phyloP scores from a whole-genome alignment of 192 early-diverging fungal genomes.

The Spinellus fusiger region DNA sequence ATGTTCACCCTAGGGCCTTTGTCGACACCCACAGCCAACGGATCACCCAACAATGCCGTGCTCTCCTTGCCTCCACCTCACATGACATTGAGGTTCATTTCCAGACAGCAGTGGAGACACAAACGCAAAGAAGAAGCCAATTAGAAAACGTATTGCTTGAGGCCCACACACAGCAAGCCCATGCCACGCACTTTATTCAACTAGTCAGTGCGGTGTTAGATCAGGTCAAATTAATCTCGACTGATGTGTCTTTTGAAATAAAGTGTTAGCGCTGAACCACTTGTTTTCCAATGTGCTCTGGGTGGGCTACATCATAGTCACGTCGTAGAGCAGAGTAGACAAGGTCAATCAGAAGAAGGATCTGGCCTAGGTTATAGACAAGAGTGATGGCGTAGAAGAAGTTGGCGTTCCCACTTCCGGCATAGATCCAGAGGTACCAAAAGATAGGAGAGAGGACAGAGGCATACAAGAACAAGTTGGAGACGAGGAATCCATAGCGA shows the following conservation, averaged over 20 bases:
- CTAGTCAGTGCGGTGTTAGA: background rate
- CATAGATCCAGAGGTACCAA: constrained; percentile 93
- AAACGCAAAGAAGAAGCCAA: no score
- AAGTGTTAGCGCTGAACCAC: constrained; percentile 36
- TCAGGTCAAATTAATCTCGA: background rate
- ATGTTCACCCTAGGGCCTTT: no score
- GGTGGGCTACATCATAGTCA: constrained; percentile 71
- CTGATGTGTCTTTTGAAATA: background rate
- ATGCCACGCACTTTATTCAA: background rate
- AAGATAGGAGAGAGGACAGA: constrained; percentile 82
- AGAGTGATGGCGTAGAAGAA: constrained; percentile 97
- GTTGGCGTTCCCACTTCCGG: constrained; percentile 95
- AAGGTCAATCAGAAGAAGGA: constrained; percentile 80
- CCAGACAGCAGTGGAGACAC: no score
- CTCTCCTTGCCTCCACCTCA: no score
- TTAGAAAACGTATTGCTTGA: no score
- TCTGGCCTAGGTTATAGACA: constrained; percentile 83
- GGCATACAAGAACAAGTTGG: constrained; percentile 67
- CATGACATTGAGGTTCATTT: no score
- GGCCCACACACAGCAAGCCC: no score
- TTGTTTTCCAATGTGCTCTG: constrained; percentile 42
- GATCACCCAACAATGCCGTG: no score
- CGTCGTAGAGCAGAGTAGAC: constrained; percentile 69
- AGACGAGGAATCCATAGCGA: constrained; percentile 71
- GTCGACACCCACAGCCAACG: no score